A percentile compares a stretch with the other conserved stretches of the same genome.
Conservation (phyloP, 768 basidiomycete species). For the Mycena capillaripes region DNA sequence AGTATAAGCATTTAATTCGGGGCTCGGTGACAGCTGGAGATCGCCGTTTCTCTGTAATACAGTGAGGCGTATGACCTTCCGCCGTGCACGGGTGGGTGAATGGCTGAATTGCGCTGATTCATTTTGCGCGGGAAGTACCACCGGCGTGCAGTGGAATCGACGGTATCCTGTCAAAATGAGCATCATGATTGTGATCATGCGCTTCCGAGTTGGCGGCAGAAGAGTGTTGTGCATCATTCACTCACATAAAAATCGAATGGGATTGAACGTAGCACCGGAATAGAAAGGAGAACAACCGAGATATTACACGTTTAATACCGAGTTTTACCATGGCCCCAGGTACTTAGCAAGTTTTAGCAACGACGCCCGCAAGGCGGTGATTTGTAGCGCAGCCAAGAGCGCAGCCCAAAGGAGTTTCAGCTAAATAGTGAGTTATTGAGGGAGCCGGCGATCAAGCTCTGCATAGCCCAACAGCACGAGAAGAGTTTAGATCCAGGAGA, state of each 20-base stretch:
- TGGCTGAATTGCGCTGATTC: no score
- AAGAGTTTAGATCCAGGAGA: not conserved
- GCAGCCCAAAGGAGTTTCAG: not conserved
- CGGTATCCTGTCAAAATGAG: not conserved
- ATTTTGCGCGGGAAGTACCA: not conserved
- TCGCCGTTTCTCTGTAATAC: no score
- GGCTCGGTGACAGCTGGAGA: no score
- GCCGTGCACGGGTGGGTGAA: not conserved
- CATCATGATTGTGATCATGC: not conserved
- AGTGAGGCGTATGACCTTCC: no score
- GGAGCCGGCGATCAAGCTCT: conserved; percentile 18
- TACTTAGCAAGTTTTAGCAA: not conserved
- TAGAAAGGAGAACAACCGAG: no score
- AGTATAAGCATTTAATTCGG: no score
- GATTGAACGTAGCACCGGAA: not conserved
- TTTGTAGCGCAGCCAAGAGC: not conserved
- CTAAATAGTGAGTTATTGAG: not conserved
- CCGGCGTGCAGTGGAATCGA: not conserved
- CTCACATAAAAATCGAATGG: not conserved
- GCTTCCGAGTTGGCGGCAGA: not conserved
- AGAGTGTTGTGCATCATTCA: not conserved
- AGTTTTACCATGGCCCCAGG: no score
- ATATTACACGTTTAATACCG: no score
- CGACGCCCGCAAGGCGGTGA: not conserved
- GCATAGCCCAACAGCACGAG: not conserved